Percentiles rank a stretch among this genome's conserved stretches.
These are phyloP conservation scores for Penicillium sp. DNA, from an alignment of 2,329 filamentous ascomycete genomes.

Conservation along the genomic window DNA sequence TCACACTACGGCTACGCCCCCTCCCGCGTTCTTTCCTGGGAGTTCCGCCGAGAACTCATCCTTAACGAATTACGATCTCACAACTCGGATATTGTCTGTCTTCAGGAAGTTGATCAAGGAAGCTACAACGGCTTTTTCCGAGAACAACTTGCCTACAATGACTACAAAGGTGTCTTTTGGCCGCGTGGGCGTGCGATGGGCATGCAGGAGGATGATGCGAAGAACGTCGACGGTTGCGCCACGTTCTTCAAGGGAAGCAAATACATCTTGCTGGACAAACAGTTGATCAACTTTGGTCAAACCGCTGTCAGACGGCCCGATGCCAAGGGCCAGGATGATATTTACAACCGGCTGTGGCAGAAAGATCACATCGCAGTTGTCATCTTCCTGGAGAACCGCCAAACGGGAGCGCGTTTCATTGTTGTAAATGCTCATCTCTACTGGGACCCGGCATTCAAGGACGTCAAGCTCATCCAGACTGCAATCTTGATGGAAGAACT, in stretches of 20 bases:
- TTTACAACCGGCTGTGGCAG: slow-evolving; percentile 98
- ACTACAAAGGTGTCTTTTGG: slow-evolving; percentile 93
- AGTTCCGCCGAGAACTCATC: slow-evolving; percentile 79
- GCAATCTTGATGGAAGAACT: slow-evolving; percentile 93
- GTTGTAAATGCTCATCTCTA: slow-evolving; percentile 92
- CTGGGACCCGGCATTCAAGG: slow-evolving; percentile 86
- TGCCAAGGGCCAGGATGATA: slow-evolving; percentile 95
- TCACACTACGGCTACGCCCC: slow-evolving; percentile 89
- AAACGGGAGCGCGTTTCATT: slow-evolving; percentile 86
- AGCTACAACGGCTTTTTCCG: slow-evolving; percentile 90
- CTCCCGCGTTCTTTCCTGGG: slow-evolving; percentile 77
- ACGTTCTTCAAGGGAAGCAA: slow-evolving; percentile 96
- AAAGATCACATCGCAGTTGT: slow-evolving; percentile 95
- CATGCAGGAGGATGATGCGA: slow-evolving; percentile 85
- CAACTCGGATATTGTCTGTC: slow-evolving; percentile 83
- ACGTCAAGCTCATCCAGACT: slow-evolving; percentile 95
- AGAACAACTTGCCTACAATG: slow-evolving; percentile 77
- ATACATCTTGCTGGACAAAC: slow-evolving; percentile 90
- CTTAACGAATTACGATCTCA: slow-evolving; percentile 75
- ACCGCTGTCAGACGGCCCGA: slow-evolving; percentile 92
- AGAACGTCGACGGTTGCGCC: slow-evolving; percentile 90
- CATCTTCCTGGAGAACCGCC: slow-evolving; percentile 86
- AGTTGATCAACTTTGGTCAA: slow-evolving; percentile 86
- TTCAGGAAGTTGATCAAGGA: slow-evolving; percentile 91
- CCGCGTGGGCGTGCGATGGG: slow-evolving; percentile 86